These are phyloP conservation scores for Fonsecaea nubica DNA, from an alignment of 2,329 filamentous ascomycete genomes.

Conservation along the genomic window DNA sequence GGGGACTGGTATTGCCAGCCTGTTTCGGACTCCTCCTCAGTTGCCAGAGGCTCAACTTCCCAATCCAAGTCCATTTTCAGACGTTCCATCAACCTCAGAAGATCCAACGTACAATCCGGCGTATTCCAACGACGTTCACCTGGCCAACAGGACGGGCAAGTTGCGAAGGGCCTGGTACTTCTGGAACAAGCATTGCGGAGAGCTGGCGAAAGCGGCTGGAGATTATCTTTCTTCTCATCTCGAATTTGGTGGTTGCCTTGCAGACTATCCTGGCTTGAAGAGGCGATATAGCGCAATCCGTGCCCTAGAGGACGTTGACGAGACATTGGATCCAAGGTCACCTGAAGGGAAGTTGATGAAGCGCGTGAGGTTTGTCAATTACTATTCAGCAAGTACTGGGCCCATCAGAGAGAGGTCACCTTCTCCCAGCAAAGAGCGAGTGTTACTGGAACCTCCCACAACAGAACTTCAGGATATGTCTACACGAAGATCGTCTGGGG, in stretches of 20 bases:
- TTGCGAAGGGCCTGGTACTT: conserved; percentile 72
- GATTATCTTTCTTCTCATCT: conserved; percentile 79
- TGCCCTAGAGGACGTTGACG: conserved; percentile 73
- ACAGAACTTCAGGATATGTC: conserved; percentile 6
- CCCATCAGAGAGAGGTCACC: conserved; percentile 60
- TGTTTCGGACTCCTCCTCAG: conserved; percentile 66
- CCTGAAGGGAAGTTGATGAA: conserved; percentile 42
- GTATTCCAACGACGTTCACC: conserved; percentile 74
- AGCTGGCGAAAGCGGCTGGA: conserved; percentile 71
- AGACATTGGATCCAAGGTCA: conserved; percentile 51
- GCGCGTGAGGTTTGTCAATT: conserved; percentile 81
- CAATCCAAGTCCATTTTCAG: conserved; percentile 25
- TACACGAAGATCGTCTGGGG: conserved; percentile 13
- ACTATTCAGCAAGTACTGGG: conserved; percentile 86
- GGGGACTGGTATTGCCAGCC: conserved; percentile 77
- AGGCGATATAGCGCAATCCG: conserved; percentile 73
- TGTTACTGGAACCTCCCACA: conserved; percentile 14
- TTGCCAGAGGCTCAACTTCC: conserved; percentile 9
- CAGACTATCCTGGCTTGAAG: conserved; percentile 75
- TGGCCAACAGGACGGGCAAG: conserved; percentile 73
- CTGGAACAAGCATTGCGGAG: conserved; percentile 78
- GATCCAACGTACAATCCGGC: conserved; percentile 75
- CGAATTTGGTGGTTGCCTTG: conserved; percentile 81
- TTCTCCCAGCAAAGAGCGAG: conserved; percentile 3
- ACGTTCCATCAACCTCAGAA: conserved; percentile 29